Evolutionary conservation across 1,139 yeast species (phyloP).

Genomic region (Hansenula sp.): DNA sequence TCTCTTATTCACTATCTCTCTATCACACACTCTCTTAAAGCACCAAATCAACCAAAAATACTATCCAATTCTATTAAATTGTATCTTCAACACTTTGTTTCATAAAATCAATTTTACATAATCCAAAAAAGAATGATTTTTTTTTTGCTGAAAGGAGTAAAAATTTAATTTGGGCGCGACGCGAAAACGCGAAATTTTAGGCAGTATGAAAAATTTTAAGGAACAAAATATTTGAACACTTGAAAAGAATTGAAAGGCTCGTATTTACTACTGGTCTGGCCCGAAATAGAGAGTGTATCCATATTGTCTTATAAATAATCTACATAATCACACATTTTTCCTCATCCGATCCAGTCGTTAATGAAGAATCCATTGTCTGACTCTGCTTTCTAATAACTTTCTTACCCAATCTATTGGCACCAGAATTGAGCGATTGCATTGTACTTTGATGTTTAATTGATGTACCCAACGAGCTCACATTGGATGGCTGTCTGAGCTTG

Average conservation of each 20-base stretch:
- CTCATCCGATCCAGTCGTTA: background rate
- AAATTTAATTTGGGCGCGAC: background rate
- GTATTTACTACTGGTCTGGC: no score
- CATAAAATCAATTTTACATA: no score
- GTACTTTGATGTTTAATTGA: background rate
- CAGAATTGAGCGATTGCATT: background rate
- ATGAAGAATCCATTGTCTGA: background rate
- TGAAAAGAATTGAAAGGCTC: no score
- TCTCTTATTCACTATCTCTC: no score
- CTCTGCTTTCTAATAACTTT: background rate
- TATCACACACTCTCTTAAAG: no score
- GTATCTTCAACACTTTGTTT: no score
- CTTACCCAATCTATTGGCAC: background rate
- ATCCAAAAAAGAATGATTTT: no score
- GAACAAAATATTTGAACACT: no score
- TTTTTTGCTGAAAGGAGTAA: background rate
- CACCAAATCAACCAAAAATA: no score
- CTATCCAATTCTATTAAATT: no score
- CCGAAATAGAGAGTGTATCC: no score
- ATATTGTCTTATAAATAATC: background rate
- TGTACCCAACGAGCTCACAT: background rate
- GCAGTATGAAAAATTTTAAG: no score
- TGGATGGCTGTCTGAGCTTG: background rate
- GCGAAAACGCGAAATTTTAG: background rate
- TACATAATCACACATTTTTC: constrained; percentile 3